Evolutionary conservation across 148 eudicot species (phyloP).

Genomic region (Dianthus caryophyllus): DNA sequence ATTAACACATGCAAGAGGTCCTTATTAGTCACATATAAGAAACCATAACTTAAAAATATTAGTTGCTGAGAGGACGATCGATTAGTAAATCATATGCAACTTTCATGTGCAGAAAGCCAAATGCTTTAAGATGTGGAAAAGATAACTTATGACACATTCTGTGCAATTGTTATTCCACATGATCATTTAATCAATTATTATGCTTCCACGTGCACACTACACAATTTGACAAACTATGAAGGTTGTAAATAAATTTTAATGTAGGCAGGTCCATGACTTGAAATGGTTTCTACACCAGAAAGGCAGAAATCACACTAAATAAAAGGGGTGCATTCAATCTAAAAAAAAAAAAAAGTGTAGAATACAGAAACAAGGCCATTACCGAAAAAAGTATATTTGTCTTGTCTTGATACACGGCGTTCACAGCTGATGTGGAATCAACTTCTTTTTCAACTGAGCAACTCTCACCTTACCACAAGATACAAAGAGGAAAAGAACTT

Average conservation of each 20-base stretch:
- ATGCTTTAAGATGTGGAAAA: not conserved
- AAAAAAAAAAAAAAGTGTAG: not conserved
- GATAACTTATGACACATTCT: not conserved
- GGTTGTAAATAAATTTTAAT: not conserved
- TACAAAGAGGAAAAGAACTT: not conserved
- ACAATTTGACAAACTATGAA: constrained; percentile 5
- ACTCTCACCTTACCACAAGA: constrained; percentile 70
- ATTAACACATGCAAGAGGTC: too few species aligned
- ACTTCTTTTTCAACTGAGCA: constrained; percentile 95
- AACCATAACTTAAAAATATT: too few species aligned
- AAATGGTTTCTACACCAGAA: not conserved
- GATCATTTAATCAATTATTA: too few species aligned
- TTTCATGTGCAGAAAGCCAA: too few species aligned
- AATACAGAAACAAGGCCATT: constrained; percentile 17
- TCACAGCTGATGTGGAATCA: constrained; percentile 56
- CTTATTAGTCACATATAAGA: too few species aligned
- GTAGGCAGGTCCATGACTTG: not conserved
- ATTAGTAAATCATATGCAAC: not conserved
- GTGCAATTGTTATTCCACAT: not conserved
- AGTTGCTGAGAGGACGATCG: not conserved
- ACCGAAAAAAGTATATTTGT: constrained; percentile 96
- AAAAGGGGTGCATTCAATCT: not conserved
- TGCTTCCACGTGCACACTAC: not conserved
- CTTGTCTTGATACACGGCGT: constrained; percentile 98
- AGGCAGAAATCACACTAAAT: not conserved